phyloP scores from a whole-genome alignment of 2,329 filamentous ascomycete genomes.

The Xylariaceae sp. region DNA sequence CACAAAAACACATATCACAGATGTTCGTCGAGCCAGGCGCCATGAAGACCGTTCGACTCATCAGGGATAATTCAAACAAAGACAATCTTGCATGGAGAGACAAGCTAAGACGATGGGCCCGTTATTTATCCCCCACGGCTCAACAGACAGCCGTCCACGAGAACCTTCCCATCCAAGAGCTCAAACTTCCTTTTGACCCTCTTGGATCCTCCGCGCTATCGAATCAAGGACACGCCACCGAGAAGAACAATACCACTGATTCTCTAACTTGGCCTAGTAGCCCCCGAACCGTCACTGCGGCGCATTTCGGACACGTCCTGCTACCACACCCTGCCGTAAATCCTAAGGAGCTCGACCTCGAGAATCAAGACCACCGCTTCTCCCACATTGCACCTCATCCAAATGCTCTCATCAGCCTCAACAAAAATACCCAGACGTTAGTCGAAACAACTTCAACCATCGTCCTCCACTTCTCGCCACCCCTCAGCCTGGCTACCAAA shows the following conservation, averaged over 20 bases:
- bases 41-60: conserved; percentile 26
- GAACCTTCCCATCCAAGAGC: conserved; percentile 9
- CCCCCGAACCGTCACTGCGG: conserved; percentile 31
- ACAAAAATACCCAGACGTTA: too few relatives aligned
- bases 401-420: too few relatives aligned
- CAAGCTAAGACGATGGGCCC: conserved; percentile 32
- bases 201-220: not conserved
- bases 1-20: conserved; percentile 18
- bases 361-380: too few relatives aligned
- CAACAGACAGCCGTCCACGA: not conserved
- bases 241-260: conserved; percentile 5
- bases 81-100: conserved; percentile 37
- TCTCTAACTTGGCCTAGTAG: conserved; percentile 23
- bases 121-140: conserved; percentile 25
- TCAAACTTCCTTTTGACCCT: conserved; percentile 21
- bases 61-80: conserved; percentile 26
- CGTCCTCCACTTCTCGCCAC: not conserved
- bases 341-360: not conserved
- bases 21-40: conserved; percentile 16
- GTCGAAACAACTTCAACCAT: too few relatives aligned
- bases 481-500: not conserved
- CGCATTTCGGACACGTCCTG: conserved; percentile 51
- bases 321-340: conserved; percentile 13
- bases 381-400: too few relatives aligned
- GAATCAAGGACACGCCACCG: not conserved